Evolutionary conservation across 148 eudicot genomes (phyloP).

Genomic region (Simmondsia chinensis): DNA sequence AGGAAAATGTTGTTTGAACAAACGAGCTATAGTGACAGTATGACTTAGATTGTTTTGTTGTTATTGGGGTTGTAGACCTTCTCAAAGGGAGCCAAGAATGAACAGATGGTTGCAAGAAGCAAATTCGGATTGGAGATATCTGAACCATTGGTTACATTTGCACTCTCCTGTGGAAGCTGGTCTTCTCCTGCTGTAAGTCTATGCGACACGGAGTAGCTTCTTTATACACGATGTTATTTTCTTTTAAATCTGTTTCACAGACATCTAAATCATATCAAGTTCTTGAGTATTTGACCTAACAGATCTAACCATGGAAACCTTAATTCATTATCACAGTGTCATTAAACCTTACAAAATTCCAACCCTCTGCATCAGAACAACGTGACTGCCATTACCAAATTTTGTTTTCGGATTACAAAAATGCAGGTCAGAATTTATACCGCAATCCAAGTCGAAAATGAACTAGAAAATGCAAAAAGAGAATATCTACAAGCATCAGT

Average conservation of each 20-base stretch:
- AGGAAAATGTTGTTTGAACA: too few species aligned
- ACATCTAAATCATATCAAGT: too few species aligned
- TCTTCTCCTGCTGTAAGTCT: conserved; percentile 82
- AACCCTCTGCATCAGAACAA: not conserved
- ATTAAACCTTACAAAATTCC: too few species aligned
- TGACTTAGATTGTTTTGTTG: too few species aligned
- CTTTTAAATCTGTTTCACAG: too few species aligned
- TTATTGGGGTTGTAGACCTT: too few species aligned
- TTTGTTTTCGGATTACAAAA: not conserved
- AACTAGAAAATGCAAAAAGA: conserved; percentile 67
- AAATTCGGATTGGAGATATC: conserved; percentile 51
- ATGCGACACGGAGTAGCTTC: too few species aligned
- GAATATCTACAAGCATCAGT: conserved; percentile 77
- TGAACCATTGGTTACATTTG: conserved; percentile 70
- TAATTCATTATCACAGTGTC: too few species aligned
- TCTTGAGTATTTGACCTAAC: too few species aligned
- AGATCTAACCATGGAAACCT: too few species aligned
- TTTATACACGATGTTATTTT: too few species aligned
- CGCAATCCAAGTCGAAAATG: conserved; percentile 59
- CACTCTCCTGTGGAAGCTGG: conserved; percentile 79
- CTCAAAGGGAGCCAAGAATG: conserved; percentile 34
- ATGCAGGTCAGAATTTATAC: conserved; percentile 74
- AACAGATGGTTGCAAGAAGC: conserved; percentile 37
- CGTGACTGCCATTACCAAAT: not conserved
- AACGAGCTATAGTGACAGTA: too few species aligned